These are phyloP conservation scores for Cyclospora cayetanensis DNA, from an alignment of 169 alveolate species.

Conservation along the genomic window DNA sequence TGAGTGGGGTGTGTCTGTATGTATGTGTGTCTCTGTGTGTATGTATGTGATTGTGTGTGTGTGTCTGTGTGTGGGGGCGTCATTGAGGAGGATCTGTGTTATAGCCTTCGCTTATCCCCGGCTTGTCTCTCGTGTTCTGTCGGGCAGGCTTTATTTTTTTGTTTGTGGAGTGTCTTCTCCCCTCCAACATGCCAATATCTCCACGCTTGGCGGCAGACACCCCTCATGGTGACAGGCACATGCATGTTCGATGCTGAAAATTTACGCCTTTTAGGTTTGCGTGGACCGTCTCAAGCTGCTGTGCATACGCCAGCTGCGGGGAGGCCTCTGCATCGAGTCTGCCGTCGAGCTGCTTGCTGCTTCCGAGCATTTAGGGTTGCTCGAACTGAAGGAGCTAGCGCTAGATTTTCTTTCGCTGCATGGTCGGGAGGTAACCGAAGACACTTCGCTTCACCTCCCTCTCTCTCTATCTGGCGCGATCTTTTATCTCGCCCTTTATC, in stretches of 20 bases:
- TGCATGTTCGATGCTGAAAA: no score
- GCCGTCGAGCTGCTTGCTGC: slow-evolving; percentile 75
- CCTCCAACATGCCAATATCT: background rate
- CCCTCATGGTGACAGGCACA: no score
- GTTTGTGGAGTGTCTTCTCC: background rate
- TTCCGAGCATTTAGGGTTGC: slow-evolving; percentile 69
- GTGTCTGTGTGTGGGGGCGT: no score
- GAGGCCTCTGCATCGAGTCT: slow-evolving; percentile 68
- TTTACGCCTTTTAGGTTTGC: slow-evolving; percentile 73
- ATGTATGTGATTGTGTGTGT: no score
- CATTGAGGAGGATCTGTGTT: no score
- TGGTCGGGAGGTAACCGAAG: slow-evolving; percentile 19
- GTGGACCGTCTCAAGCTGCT: slow-evolving; percentile 80
- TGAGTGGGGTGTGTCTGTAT: no score
- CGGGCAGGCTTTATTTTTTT: background rate
- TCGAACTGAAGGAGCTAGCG: slow-evolving; percentile 71
- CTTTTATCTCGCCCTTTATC: no score
- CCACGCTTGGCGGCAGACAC: background rate
- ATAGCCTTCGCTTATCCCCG: no score
- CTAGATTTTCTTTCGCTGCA: slow-evolving; percentile 71
- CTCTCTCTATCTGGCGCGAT: no score
- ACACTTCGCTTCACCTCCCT: no score
- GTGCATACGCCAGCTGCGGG: slow-evolving; percentile 78
- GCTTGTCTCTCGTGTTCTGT: no score
- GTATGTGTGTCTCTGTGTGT: no score